Evolutionary conservation across 2,329 filamentous ascomycete species (phyloP), one percentile per base, ranked within the genome.

Genomic region (Cryphonectria japonica): DNA sequence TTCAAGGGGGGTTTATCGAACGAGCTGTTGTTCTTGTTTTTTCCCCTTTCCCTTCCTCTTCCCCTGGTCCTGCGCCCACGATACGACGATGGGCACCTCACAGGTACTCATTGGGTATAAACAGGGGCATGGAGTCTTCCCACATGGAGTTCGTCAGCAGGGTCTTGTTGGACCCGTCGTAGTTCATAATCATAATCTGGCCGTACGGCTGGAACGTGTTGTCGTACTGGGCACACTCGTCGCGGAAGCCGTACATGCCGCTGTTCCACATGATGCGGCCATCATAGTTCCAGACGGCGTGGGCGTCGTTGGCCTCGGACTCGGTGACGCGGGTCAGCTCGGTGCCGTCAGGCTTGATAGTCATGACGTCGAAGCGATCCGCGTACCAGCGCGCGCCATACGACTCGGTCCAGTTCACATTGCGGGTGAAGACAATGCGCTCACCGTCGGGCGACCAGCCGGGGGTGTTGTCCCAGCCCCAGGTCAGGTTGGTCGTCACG

Each of bases 121-220:
- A 69, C 63, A 69, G 34, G 8, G 78, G 77, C 77, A 79, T 79
- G 22, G 75, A 77, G 71, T 78, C 77, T 65, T 79, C 78, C 77
- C 77, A 79, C 76, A 77, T 76, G 34, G 71, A 76, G 57, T 79
- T 76, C 1, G 77, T 78, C 50, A 79, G 54, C 73, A 78, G 60
- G 2, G 39, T 73, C 73, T 79, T 79, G 46, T 77, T 73, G 7
- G 73, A 76, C 0, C 83, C 82, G 76, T 83, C 81, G 7, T 76
- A 76, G 71, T 84, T 76, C 82, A 84, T 83, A 19, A 81, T 69
- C 64, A 82, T 76, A 52, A 84, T 81, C 76, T 83, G 82, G 0
- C 82, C 82, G 62, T 83, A 83, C 0, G 81, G 82, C 75, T 84
- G 81, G 73, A 84, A 84, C 1, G 82, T 83, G 43, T 82, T 72